Evolutionary conservation across 1,284 basidiomycete species (phyloP), one percentile per base, ranked within the genome.

Genomic region (Leccinum fallax): DNA sequence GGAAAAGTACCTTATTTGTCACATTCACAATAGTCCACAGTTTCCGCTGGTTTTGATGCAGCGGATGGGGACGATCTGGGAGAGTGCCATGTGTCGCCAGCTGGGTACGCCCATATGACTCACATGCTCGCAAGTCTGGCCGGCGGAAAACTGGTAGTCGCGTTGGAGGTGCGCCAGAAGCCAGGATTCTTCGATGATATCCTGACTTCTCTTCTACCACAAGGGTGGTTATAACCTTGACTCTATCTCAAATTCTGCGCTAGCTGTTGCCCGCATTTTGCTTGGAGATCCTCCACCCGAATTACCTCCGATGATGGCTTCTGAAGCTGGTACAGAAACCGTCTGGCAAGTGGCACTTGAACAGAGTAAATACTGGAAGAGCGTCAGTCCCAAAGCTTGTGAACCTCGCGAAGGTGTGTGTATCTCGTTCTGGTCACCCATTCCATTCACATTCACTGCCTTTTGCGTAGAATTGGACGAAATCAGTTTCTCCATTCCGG

Each of bases 41-140:
- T 99, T 69, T 98, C 96, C 15, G 95, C 97, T 19, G 97, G 97
- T 3, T 99, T 98, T 70, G 97, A 99, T 72, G 97, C 97, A 5
- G 97, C 97, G 0, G 85, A 86, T 32, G 96, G 96, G 2, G 97
- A 99, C 73, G 85, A 89, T 53, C 85, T 99, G 5, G 97, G 97
- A 26, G 89, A 89, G 76, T 98, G 95, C 72, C 81, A 88, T 65
- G 96, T 99, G 61, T 86, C 93, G 1, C 97, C 97, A 0, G 84
- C 88, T n/a, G 97, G 95, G 2, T 99, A 95, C 74, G 95, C 95
- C 0, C 97, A 98, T 71, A 98, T 99, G 96, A 98, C 97, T 3
- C 93, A 98, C 71, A 95, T 97, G 90, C 82, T 99, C 4, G 85
- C 88, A 49, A 87, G 91, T n/a, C 82, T 99, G 9, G 96, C 97